Evolutionary conservation across 495 filamentous ascomycete genomes (phyloP).

Genomic region (Xylaria venustula): DNA sequence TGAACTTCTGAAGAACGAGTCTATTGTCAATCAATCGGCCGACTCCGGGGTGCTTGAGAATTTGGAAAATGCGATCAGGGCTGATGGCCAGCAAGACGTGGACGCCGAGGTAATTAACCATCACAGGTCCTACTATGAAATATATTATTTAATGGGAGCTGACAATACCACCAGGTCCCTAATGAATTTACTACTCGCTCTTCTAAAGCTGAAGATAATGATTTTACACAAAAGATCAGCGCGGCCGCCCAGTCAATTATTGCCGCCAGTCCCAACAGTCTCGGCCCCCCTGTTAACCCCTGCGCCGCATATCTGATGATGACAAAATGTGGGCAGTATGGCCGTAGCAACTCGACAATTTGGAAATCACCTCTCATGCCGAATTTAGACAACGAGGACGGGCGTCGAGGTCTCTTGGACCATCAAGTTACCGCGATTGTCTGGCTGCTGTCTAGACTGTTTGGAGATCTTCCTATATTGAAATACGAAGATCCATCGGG

Average conservation of each 20-base stretch:
- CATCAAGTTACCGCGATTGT: conserved; percentile 26
- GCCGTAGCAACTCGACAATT: conserved; percentile 14
- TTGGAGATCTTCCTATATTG: conserved; percentile 18
- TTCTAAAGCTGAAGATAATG: conserved; percentile 5
- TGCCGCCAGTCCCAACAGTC: conserved; percentile 13
- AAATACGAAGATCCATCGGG: background rate
- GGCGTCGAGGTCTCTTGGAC: conserved; percentile 19
- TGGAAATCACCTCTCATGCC: conserved; percentile 25
- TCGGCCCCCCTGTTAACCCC: conserved; percentile 23
- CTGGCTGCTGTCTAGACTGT: conserved; percentile 25
- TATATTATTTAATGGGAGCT: background rate
- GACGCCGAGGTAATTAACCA: conserved; percentile 20
- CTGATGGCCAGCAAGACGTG: conserved; percentile 19
- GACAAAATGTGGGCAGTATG: conserved; percentile 24
- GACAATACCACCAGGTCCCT: background rate
- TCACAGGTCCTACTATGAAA: no score
- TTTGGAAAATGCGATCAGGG: conserved; percentile 11
- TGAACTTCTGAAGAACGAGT: conserved; percentile 16
- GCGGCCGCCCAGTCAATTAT: conserved; percentile 16
- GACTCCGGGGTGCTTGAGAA: conserved; percentile 1
- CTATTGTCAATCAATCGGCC: background rate
- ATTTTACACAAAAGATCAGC: conserved; percentile 12
- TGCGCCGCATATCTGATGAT: conserved; percentile 21
- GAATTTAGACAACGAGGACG: conserved; percentile 12
- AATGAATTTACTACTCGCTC: background rate